Evolutionary conservation across 148 eudicot species (phyloP).

Genomic region (Salicornia ramosissima): DNA sequence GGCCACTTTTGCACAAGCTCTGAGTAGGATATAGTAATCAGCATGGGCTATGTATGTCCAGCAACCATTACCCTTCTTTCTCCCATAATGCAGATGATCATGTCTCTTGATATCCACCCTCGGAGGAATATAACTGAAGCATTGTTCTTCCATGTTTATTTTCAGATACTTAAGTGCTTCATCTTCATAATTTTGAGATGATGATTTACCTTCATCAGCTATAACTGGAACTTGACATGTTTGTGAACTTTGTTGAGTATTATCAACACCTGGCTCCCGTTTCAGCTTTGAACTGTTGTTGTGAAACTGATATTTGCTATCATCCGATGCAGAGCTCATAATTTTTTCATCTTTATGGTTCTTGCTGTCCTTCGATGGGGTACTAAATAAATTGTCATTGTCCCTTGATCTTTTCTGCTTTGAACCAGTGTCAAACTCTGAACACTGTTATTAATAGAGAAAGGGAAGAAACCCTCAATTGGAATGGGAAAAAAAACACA

Average conservation of each 20-base stretch:
- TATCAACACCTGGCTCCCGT: not conserved
- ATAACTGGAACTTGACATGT: not conserved
- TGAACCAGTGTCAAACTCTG: conserved; percentile 20
- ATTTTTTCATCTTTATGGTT: conserved; percentile 24
- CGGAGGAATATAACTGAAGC: conserved; percentile 72
- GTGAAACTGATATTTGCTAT: conserved; percentile 9
- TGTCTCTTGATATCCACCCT: conserved; percentile 48
- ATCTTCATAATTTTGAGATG: conserved; percentile 26
- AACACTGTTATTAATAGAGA: not conserved
- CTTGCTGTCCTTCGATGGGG: conserved; percentile 17
- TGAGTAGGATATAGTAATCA: conserved; percentile 77
- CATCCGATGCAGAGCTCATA: conserved; percentile 15
- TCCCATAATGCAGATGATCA: conserved; percentile 48
- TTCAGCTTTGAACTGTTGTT: not conserved
- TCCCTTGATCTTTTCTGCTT: conserved; percentile 40
- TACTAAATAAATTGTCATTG: not conserved
- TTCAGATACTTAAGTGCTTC: conserved; percentile 44
- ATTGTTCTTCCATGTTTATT: conserved; percentile 69
- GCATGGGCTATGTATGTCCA: conserved; percentile 62
- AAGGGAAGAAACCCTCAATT: not conserved
- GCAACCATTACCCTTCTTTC: conserved; percentile 56
- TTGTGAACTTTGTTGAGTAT: conserved; percentile 11
- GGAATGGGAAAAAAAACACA: not conserved
- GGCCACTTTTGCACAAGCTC: conserved; percentile 67
- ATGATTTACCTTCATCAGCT: conserved; percentile 8